Evolutionary conservation across 352 stramenopile genomes (phyloP), one percentile per base, ranked within the genome.

Genomic region (Stephanocyclus meneghinianus): DNA sequence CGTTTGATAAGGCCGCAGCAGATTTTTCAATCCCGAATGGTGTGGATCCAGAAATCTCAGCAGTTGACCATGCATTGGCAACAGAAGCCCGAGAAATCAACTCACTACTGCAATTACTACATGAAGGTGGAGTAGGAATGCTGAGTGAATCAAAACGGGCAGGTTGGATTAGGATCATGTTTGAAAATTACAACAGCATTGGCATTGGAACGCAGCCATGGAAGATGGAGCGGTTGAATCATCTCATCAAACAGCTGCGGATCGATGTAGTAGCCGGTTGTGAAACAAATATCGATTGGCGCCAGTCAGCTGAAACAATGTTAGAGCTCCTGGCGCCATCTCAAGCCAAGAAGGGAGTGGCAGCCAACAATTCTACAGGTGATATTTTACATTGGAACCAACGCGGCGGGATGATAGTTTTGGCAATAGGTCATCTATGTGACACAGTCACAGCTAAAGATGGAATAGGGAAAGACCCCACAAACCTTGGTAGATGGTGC

Each of bases 311-410:
- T 1, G 48, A 26, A 6, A 21, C 18, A 42, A 42, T 61, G 5
- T 5, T 61, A 26, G 53, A 61, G 9, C 18, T 42, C 6, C 26
- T 61, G 8, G 18, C 2, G 6, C 1, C 53, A 40, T 9, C 18
- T 13, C 6, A 59, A 1, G 5, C 8, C 0, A 75, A 10, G 18
- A 15, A 47, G 11, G n/a, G 44, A 1, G 32, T 42, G 2, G 18
- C 45, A 1, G 72, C 37, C 6, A 32, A 66, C 30, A 80, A 80
- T 30, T 45, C 64, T 16, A 68, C 51, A 8, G 71, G 53, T 26
- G 13, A 70, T 2, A 65, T 15, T 35, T 18, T 61, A 35, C 1
- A 61, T 42, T 1, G 26, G 0, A 8, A 9, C 15, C 65, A 81
- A 18, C 40, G 30, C 1, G 74, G 74, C 15, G 74, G 74, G 0